phyloP scores from a whole-genome alignment of 1,284 basidiomycete genomes.

The Megacollybia platyphylla region DNA sequence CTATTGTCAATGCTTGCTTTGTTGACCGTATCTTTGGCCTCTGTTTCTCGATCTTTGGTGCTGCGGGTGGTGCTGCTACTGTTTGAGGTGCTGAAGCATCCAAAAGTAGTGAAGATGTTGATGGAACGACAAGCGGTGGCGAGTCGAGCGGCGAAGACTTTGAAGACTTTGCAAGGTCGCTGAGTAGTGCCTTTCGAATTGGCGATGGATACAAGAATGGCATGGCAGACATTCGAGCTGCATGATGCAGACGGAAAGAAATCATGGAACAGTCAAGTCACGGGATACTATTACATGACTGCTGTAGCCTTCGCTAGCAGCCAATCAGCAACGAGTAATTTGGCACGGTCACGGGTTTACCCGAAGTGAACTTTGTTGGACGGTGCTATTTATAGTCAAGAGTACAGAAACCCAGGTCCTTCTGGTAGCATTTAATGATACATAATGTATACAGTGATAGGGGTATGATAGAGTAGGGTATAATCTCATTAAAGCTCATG shows the following conservation, averaged over 20 bases:
- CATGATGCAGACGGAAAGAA: conserved; percentile 14
- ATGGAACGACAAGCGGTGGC: conserved; percentile 38
- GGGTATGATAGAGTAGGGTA: conserved; percentile 1
- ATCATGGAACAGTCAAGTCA: conserved; percentile 13
- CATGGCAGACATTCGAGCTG: conserved; percentile 14
- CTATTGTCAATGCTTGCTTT: conserved; percentile 77
- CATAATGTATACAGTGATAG: neutral
- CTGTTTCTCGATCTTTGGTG: conserved; percentile 48
- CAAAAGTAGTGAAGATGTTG: conserved; percentile 31
- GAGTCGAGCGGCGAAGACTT: conserved; percentile 28
- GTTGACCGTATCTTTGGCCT: conserved; percentile 59
- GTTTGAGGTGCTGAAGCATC: conserved; percentile 58
- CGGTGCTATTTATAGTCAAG: neutral
- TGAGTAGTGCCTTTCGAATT: conserved; percentile 46
- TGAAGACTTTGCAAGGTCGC: conserved; percentile 15
- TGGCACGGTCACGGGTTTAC: neutral
- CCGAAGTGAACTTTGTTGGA: neutral
- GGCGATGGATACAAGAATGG: conserved; percentile 23
- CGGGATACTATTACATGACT: neutral
- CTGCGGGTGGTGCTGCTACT: conserved; percentile 56
- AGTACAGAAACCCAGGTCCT: neutral
- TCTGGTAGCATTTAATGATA: neutral
- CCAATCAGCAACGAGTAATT: neutral
- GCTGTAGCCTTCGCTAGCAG: neutral
- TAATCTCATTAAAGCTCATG: conserved; percentile 1